Percentiles rank a stretch among this genome's conserved stretches.
Conservation (phyloP, 2,329 filamentous ascomycete genomes). For the Xylaria sp. region DNA sequence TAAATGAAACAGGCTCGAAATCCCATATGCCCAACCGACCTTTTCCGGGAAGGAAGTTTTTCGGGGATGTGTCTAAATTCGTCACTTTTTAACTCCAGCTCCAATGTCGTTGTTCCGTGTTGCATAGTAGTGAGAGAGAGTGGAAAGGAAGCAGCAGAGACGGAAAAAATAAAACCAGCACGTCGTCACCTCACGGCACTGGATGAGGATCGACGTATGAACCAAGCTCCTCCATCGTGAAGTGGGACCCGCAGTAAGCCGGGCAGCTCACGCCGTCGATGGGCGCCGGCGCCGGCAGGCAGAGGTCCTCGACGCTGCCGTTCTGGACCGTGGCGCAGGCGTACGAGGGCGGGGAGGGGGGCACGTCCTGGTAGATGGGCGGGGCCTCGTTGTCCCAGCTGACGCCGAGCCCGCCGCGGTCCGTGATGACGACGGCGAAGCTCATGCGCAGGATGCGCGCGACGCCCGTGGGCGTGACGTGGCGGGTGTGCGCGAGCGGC, state of each 20-base stretch:
- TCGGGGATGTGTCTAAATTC: not conserved
- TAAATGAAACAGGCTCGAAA: not conserved
- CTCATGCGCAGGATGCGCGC: constrained; percentile 92
- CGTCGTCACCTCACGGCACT: not conserved
- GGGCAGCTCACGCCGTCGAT: not conserved
- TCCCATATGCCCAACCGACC: not conserved
- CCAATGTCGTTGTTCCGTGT: no score
- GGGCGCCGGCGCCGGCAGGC: constrained; percentile 1
- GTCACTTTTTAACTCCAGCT: not conserved
- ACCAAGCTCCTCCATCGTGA: not conserved
- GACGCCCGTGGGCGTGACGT: constrained; percentile 84
- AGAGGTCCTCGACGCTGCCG: constrained; percentile 22
- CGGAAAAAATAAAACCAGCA: not conserved
- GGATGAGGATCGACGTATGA: not conserved
- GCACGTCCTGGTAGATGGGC: constrained; percentile 92
- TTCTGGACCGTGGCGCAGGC: constrained; percentile 6
- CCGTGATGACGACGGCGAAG: constrained; percentile 81
- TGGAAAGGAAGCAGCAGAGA: not conserved
- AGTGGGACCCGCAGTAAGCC: not conserved
- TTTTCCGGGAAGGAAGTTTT: not conserved
- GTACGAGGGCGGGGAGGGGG: constrained; percentile 72
- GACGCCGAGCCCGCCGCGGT: constrained; percentile 84
- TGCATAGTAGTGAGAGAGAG: no score
- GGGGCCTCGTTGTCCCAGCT: constrained; percentile 97
- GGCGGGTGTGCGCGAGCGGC: constrained; percentile 68